A percentile compares a stretch with the other conserved stretches of the same genome.
phyloP scores from a whole-genome alignment of 805 yeast species.

The Ascoidea asiatica region DNA sequence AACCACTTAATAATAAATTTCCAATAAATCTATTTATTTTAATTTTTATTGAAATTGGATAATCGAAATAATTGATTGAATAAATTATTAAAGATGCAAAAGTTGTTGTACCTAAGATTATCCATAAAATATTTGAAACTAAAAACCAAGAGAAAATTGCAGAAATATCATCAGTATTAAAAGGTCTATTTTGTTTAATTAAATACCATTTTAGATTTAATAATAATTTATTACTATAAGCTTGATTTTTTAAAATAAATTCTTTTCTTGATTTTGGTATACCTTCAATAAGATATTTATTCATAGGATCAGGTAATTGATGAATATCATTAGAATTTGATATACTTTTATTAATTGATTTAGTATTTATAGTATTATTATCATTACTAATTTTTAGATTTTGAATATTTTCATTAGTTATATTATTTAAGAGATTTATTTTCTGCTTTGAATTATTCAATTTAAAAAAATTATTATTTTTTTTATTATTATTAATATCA shows the following conservation, averaged over 20 bases:
- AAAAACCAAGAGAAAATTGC: slow-evolving; percentile 89
- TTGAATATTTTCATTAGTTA: no score
- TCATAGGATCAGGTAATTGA: no score
- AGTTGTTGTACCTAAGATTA: slow-evolving; percentile 83
- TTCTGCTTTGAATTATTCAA: no score
- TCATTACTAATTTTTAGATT: no score
- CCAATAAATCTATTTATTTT: slow-evolving; percentile 4
- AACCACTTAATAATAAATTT: neutral
- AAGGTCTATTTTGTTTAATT: slow-evolving; percentile 66
- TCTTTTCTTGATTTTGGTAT: neutral
- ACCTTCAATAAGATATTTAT: no score
- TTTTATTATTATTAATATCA: no score
- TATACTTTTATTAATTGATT: no score
- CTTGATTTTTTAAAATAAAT: no score
- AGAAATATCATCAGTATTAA: slow-evolving; percentile 81
- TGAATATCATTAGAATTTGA: no score
- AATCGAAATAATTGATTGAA: slow-evolving; percentile 41
- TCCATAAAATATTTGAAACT: slow-evolving; percentile 71
- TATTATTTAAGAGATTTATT: no score
- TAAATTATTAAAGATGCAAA: slow-evolving; percentile 71
- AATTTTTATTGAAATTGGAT: slow-evolving; percentile 3
- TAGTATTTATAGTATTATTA: no score
- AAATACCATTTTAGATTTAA: slow-evolving; percentile 55
- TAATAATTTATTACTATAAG: slow-evolving; percentile 1
- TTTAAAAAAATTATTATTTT: no score